Base-by-base conservation (phyloP, 2,329 filamentous ascomycete species). In the Arthrinium phaeospermum region DNA sequence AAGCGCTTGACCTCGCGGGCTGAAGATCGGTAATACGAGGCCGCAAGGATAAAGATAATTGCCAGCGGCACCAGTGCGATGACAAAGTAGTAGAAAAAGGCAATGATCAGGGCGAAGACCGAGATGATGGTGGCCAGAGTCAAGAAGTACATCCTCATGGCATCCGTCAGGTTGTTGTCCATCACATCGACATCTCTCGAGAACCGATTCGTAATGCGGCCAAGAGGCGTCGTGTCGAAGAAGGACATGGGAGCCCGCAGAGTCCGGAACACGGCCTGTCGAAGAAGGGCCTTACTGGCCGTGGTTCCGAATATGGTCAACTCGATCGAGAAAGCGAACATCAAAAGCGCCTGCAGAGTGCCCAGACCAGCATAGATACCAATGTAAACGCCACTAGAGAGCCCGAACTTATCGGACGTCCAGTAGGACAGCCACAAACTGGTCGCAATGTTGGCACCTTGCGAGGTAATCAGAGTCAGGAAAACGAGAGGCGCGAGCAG, bases 221-320 rank as follows among this genome's bases (percentile, higher is more conserved):
- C 96, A 0, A 98, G 88, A 0, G 96, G 96, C 0, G 96, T 98
- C 0, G 96, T 98, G 78, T 99, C 96, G 83, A 98, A 98, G 84
- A 98, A 98, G 5, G 93, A 93, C 94, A 92, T 91, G n/a, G 90
- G 90, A 3, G 90, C 90, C 37, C 90, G 86, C n/a, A 92, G 83
- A 0, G 96, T 94, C 22, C 93, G 89, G 12, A 87, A 90, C 77
- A 98, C 93, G 8, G 96, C 96, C 47, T 90, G 87, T 44, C 92
- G 90, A 69, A 98, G 88, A 90, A 98, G 94, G 51, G 87, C 87
- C 81, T 93, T 96, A 79, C 94, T 96, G 6, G 95, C 90, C 27
- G 89, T 91, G 1, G 96, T 98, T 67, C 95, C 94, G 71, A 92
- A 90, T 0, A 95, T 88, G 0, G 95, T 94, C 34, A 98, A 87